These are phyloP conservation scores for Extremus antarcticus DNA, from an alignment of 495 filamentous ascomycete genomes.

Conservation along the genomic window DNA sequence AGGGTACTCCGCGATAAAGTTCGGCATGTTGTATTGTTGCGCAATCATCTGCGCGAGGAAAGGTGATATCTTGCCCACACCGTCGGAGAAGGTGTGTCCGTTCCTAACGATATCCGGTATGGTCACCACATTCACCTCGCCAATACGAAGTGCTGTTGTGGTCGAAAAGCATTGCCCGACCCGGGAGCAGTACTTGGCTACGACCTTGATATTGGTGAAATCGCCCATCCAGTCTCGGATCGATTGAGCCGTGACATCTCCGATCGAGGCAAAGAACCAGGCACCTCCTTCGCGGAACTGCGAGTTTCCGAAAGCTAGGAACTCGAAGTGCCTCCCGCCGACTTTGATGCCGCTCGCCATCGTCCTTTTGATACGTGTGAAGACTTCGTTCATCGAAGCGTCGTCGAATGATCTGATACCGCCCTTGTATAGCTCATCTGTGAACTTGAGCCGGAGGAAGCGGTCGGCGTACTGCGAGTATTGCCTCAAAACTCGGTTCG, in stretches of 20 bases:
- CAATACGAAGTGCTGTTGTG: slow-evolving; percentile 52
- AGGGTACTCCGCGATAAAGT: slow-evolving; percentile 40
- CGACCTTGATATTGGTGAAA: slow-evolving; percentile 62
- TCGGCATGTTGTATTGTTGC: slow-evolving; percentile 48
- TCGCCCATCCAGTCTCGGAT: slow-evolving; percentile 91
- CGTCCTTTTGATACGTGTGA: slow-evolving; percentile 58
- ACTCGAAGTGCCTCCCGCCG: slow-evolving; percentile 71
- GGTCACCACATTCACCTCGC: slow-evolving; percentile 34
- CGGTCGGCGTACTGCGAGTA: slow-evolving; percentile 58
- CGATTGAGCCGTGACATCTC: slow-evolving; percentile 49
- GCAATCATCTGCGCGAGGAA: slow-evolving; percentile 62
- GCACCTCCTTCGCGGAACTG: slow-evolving; percentile 88
- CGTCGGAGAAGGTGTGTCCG: slow-evolving; percentile 71
- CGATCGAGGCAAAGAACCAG: slow-evolving; percentile 67
- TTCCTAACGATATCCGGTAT: slow-evolving; percentile 58
- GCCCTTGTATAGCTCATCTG: slow-evolving; percentile 62
- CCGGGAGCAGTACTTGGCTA: slow-evolving; percentile 78
- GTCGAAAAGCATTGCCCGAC: slow-evolving; percentile 95
- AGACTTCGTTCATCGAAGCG: slow-evolving; percentile 56
- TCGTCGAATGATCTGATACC: slow-evolving; percentile 46
- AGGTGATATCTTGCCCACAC: slow-evolving; percentile 81
- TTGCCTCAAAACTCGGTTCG: slow-evolving; percentile 74
- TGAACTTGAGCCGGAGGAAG: slow-evolving; percentile 87
- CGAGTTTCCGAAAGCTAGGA: slow-evolving; percentile 90
- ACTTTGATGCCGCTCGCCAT: slow-evolving; percentile 71